A percentile compares a stretch with the other conserved stretches of the same genome.
Evolutionary conservation across 345 rosid species (phyloP).

Genomic region (Euphorbia lathyris): DNA sequence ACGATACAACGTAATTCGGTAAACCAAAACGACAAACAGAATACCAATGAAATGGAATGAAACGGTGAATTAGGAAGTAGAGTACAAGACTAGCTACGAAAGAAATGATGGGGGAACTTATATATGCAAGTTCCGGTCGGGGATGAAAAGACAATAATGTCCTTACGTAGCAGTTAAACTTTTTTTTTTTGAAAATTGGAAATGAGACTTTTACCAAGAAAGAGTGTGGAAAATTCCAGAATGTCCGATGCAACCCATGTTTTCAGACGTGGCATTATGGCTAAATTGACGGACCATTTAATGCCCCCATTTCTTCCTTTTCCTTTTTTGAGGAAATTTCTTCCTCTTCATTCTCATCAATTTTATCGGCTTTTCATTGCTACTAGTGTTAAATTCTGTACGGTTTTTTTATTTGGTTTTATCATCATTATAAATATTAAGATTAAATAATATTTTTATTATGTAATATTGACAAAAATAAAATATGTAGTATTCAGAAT

Average conservation of each 20-base stretch:
- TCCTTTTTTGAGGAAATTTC: too few species aligned
- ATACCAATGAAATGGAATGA: not conserved
- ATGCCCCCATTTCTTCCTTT: not conserved
- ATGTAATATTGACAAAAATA: too few species aligned
- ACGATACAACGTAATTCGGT: not conserved
- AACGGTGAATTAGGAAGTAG: too few species aligned
- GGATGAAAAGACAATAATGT: not conserved
- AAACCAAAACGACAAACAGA: not conserved
- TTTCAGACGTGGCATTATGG: not conserved
- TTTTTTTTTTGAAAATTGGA: not conserved
- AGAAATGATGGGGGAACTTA: not conserved
- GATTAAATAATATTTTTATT: too few species aligned
- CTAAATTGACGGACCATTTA: slow-evolving; percentile 7
- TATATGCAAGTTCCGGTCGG: not conserved
- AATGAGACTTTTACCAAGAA: not conserved
- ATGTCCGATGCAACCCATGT: slow-evolving; percentile 3
- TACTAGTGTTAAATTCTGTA: too few species aligned
- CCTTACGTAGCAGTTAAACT: not conserved
- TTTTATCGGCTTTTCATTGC: too few species aligned
- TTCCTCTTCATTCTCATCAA: too few species aligned
- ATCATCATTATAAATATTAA: too few species aligned
- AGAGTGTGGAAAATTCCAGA: slow-evolving; percentile 4
- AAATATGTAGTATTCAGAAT: too few species aligned
- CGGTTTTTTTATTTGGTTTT: too few species aligned
- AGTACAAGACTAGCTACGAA: not conserved